Conservation (phyloP, 2,329 filamentous ascomycete genomes). For the Dactylellina haptotyla region DNA sequence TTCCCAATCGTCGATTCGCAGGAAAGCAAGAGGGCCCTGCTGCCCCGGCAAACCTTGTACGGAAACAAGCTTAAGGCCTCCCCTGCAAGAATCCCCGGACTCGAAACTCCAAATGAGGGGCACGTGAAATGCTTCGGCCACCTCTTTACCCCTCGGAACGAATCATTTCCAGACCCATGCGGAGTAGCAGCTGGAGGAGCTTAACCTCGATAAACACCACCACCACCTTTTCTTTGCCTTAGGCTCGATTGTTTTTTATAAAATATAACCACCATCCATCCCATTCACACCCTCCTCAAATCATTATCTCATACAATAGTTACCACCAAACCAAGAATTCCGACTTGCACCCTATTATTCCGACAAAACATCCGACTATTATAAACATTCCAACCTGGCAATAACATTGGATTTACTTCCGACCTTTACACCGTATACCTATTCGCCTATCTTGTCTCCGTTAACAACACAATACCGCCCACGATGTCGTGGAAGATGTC, state of each 20-base stretch:
- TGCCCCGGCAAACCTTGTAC: conserved; percentile 21
- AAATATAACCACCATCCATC: conserved; percentile 37
- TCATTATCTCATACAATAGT: conserved; percentile 22
- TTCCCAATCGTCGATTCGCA: conserved; percentile 40
- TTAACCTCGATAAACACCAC: conserved; percentile 51
- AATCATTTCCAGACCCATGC: conserved; percentile 48
- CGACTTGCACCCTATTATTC: conserved; percentile 8
- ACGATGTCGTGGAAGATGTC: conserved; percentile 94
- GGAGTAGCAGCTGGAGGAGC: conserved; percentile 43
- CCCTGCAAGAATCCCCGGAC: conserved; percentile 43
- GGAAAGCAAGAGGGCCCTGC: conserved; percentile 8
- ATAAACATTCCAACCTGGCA: conserved; percentile 13
- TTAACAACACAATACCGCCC: conserved; percentile 57
- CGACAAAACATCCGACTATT: conserved; percentile 11
- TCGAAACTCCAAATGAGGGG: conserved; percentile 50
- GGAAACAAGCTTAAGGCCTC: conserved; percentile 44
- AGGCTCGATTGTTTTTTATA: conserved; percentile 27
- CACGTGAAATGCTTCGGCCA: conserved; percentile 50
- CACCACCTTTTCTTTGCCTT: not conserved
- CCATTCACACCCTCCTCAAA: conserved; percentile 8
- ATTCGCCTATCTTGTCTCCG: conserved; percentile 52
- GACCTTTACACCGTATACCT: conserved; percentile 13
- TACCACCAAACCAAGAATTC: conserved; percentile 1
- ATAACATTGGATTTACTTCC: conserved; percentile 11
- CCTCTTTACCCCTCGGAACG: conserved; percentile 47